Base-by-base conservation (phyloP, 495 filamentous ascomycete genomes). In the Astrothelium subdiscretum region DNA sequence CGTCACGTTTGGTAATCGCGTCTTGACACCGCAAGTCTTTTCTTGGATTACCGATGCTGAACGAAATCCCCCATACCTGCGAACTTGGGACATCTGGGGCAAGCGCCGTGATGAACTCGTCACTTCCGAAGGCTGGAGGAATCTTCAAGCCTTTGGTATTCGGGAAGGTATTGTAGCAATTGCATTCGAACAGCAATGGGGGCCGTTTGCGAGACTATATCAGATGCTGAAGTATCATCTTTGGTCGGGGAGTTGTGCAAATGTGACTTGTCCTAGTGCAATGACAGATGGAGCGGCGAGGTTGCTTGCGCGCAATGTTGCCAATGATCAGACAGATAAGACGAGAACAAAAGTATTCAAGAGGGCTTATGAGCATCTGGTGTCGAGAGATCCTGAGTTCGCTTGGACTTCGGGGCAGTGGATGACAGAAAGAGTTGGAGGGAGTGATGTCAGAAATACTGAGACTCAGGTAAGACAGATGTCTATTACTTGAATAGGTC, bases 361-460 rank as follows among this genome's bases (percentile, higher is more conserved):
- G 63, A 66, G 73, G 32, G 75, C 83, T 54, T 76, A 81, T 69
- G 65, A 75, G 13, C 73, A 74, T 15, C 68, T 88, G 11, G 81
- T 77, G 29, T 83, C 82, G 3, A 77, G 83, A 6, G 79, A 87
- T 62, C 77, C 85, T 2, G 62, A 69, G 8, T 62, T 73, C n/a
- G 79, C 81, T 18, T 91, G 87, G 88, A 91, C 87, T 3, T 85
- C 80, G 32, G 88, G 89, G 0, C 88, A 92, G 69, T 92, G 89
- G 89, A 92, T 92, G 89, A 91, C 89, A 0, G 88, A 91, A 66
- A 80, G 88, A n/a, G 73, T 79, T 0, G 88, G 87, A 8, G 88
- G 88, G 1, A 87, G 83, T 63, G 88, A 92, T 64, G 85, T 91
- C 2, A 82, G 83, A 6, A 80, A 77, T 52, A 88, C 85, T 0